These are phyloP conservation scores for Hymenochaete sp. DNA, from an alignment of 1,284 basidiomycete species.

Conservation along the genomic window DNA sequence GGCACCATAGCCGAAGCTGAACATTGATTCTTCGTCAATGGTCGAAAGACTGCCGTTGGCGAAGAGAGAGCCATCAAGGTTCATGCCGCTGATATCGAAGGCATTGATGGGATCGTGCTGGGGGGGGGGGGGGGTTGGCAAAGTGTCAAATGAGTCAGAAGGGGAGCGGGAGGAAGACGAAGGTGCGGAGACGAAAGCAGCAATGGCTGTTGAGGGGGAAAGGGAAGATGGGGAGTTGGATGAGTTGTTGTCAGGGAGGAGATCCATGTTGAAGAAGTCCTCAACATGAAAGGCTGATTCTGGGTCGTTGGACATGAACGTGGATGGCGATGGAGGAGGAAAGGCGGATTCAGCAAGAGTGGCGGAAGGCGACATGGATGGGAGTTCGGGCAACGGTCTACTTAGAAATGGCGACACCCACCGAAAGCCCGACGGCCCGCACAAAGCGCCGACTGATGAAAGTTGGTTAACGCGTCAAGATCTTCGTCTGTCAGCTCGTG, in stretches of 20 bases:
- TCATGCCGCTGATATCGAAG: no score
- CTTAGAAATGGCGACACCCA: no score
- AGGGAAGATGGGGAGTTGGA: conserved; percentile 23
- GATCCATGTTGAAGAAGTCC: conserved; percentile 45
- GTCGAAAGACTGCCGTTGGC: no score
- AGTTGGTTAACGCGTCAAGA: no score
- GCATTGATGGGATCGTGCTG: conserved; percentile 23
- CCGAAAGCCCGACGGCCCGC: no score
- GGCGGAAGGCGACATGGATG: no score
- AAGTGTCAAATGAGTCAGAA: conserved; percentile 25
- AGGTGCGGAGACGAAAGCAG: conserved; percentile 30
- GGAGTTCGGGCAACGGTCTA: no score
- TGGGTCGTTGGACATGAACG: no score
- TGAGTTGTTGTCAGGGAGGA: conserved; percentile 22
- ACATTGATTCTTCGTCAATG: conserved; percentile 29
- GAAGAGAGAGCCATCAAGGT: neutral
- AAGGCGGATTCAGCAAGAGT: no score
- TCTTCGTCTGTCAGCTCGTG: no score
- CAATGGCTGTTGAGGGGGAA: neutral
- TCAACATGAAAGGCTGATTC: conserved; percentile 28
- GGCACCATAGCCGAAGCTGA: conserved; percentile 34
- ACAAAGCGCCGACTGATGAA: no score
- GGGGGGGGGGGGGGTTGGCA: conserved; percentile 24
- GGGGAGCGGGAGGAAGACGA: conserved; percentile 29
- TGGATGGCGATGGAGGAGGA: no score